These are phyloP conservation scores for Narthecium ossifragum DNA, from an alignment of 106 monocot genomes.

Conservation along the genomic window DNA sequence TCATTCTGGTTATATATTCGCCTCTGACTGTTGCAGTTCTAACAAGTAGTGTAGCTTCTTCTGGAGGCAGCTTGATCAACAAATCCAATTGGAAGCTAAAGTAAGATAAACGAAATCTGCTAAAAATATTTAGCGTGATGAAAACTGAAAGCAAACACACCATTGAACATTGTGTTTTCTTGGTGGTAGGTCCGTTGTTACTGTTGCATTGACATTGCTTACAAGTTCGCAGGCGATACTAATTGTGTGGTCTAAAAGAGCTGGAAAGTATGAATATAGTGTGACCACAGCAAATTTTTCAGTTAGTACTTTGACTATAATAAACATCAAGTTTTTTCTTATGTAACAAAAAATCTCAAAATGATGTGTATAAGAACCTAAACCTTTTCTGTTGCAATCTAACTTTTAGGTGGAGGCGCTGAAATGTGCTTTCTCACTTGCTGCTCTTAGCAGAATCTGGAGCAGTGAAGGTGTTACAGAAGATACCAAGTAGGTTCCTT, in stretches of 20 bases:
- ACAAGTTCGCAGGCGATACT: slow-evolving; percentile 97
- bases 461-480: slow-evolving; percentile 75
- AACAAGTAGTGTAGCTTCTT: slow-evolving; percentile 10
- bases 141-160: too few relatives aligned
- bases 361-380: not conserved
- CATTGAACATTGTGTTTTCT: not conserved
- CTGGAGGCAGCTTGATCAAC: slow-evolving; percentile 14
- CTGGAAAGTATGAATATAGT: slow-evolving; percentile 94
- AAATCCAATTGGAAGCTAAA: slow-evolving; percentile 57
- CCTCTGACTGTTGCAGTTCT: too few relatives aligned
- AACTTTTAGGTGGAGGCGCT: slow-evolving; percentile 75
- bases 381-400: not conserved
- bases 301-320: slow-evolving; percentile 17
- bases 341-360: not conserved
- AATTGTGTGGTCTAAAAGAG: slow-evolving; percentile 97
- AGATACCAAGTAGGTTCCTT: slow-evolving; percentile 56
- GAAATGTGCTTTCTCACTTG: slow-evolving; percentile 87
- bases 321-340: not conserved
- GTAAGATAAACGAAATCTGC: slow-evolving; percentile 39
- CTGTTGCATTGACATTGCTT: slow-evolving; percentile 74
- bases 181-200: slow-evolving; percentile 68
- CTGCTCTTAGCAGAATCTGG: slow-evolving; percentile 76
- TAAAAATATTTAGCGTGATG: not conserved
- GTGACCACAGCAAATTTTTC: slow-evolving; percentile 93
- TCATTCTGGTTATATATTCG: too few relatives aligned